Conservation (phyloP, 106 monocot genomes). For the Dioscorea dumetorum region DNA sequence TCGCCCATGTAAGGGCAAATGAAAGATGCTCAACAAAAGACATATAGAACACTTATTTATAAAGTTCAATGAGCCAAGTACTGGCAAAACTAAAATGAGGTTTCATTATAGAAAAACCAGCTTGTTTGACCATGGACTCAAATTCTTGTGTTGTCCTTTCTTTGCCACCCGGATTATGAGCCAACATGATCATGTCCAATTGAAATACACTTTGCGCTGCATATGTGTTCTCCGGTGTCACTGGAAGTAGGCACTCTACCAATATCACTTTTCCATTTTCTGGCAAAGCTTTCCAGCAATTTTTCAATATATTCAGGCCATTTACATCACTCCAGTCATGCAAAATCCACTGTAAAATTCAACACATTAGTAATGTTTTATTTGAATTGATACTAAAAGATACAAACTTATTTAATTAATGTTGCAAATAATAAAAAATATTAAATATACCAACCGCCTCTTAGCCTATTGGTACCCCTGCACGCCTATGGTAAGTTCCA, state of each 20-base stretch:
- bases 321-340: conserved; percentile 28
- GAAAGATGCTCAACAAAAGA: too few species aligned
- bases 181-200: conserved; percentile 16
- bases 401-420: neutral
- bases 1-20: too few species aligned
- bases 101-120: conserved; percentile 10
- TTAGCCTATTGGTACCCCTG: too few species aligned
- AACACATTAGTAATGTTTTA: neutral
- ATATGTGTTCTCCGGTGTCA: neutral
- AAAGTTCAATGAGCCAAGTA: conserved; percentile 10
- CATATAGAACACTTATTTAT: neutral
- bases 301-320: conserved; percentile 14
- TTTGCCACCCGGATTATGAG: conserved; percentile 10
- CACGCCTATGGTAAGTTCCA: too few species aligned
- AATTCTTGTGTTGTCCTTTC: conserved; percentile 21
- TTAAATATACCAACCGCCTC: too few species aligned
- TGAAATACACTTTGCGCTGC: neutral
- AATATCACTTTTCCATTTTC: conserved; percentile 18
- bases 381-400: too few species aligned
- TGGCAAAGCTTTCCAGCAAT: conserved; percentile 22
- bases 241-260: conserved; percentile 15
- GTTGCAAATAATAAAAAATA: too few species aligned
- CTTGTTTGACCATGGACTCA: conserved; percentile 1
- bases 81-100: neutral
- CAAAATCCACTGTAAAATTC: conserved; percentile 8